Conservation (phyloP, 148 eudicot species). For the Vaccinium myrtillus region DNA sequence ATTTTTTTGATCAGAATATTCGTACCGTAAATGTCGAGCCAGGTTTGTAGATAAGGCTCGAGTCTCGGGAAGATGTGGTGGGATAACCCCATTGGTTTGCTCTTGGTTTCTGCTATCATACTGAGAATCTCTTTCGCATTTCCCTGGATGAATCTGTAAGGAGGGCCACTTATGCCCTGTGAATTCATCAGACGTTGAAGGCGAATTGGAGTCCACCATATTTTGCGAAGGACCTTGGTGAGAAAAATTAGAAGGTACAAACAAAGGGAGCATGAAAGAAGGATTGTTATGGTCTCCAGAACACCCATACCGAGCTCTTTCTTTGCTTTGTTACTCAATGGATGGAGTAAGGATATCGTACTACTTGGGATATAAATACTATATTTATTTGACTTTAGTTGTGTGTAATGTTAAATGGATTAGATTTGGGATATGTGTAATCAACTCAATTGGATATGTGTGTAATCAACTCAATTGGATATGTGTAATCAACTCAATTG, state of each 20-base stretch:
- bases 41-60: neutral
- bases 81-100: neutral
- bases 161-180: constrained; percentile 13
- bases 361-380: too few species aligned
- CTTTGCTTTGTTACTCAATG: too few species aligned
- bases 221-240: neutral
- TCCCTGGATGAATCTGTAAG: constrained; percentile 9
- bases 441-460: too few species aligned
- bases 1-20: neutral
- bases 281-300: neutral
- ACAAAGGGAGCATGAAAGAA: constrained; percentile 5
- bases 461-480: too few species aligned
- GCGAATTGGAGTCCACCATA: constrained; percentile 11
- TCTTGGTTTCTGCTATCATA: neutral
- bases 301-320: neutral
- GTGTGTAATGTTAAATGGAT: too few species aligned
- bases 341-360: too few species aligned
- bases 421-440: too few species aligned
- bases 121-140: neutral
- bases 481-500: too few species aligned
- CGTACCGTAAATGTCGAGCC: constrained; percentile 6
- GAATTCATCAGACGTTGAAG: neutral
- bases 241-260: neutral
- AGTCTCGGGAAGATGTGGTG: constrained; percentile 6
- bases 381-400: too few species aligned